phyloP scores from a whole-genome alignment of 176 grass and related monocot species.

The Typha latifolia region DNA sequence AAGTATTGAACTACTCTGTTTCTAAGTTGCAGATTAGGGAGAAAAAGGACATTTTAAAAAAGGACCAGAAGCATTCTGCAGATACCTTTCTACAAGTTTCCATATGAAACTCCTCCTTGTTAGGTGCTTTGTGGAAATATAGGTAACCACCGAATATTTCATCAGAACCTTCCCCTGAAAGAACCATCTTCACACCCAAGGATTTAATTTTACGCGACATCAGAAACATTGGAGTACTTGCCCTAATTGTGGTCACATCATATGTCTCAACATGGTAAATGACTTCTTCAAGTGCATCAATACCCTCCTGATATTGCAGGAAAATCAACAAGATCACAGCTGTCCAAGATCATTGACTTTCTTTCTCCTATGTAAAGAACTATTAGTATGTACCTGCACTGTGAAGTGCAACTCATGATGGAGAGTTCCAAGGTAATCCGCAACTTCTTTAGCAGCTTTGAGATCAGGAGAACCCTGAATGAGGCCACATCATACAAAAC shows the following conservation, averaged over 20 bases:
- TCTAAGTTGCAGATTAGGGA: too few species aligned
- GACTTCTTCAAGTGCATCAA: constrained; percentile 94
- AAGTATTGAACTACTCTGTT: too few species aligned
- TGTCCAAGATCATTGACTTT: neutral
- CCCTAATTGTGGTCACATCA: constrained; percentile 89
- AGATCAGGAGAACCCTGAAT: constrained; percentile 94
- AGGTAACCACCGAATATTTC: constrained; percentile 98
- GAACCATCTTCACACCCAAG: constrained; percentile 97
- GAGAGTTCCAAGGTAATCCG: constrained; percentile 80
- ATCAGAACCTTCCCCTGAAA: constrained; percentile 95
- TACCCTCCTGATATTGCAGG: constrained; percentile 66
- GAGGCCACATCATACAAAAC: constrained; percentile 8
- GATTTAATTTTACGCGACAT: constrained; percentile 99
- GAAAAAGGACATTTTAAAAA: neutral
- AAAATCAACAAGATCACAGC: neutral
- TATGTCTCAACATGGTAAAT: constrained; percentile 89
- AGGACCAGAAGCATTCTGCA: neutral
- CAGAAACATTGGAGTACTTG: constrained; percentile 96
- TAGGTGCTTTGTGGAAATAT: constrained; percentile 98
- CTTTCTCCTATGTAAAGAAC: constrained; percentile 4
- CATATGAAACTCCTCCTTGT: constrained; percentile 90
- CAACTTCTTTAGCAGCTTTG: constrained; percentile 95
- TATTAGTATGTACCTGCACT: constrained; percentile 53
- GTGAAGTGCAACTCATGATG: constrained; percentile 97
- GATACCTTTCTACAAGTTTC: constrained; percentile 91